These are phyloP conservation scores for Myxozyma melibiosi DNA, from an alignment of 805 yeast species.

Conservation along the genomic window DNA sequence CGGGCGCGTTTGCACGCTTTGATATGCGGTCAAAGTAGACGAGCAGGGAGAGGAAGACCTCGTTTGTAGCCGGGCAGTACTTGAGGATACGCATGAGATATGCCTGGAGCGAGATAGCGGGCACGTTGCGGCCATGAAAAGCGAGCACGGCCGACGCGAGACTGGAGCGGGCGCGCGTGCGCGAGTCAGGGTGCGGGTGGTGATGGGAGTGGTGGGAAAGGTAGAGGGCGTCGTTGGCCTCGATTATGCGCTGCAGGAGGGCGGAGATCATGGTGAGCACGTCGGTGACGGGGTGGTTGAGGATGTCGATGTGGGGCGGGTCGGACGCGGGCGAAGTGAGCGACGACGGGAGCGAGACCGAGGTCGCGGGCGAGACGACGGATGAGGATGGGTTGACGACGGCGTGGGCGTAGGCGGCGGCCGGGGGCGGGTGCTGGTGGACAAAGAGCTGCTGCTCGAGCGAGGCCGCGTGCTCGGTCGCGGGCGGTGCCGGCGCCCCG, in stretches of 20 bases:
- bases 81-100: constrained; percentile 87
- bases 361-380: constrained; percentile 5
- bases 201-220: constrained; percentile 44
- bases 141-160: constrained; percentile 55
- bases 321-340: constrained; percentile 11
- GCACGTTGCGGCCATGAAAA: constrained; percentile 93
- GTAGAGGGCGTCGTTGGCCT: constrained; percentile 82
- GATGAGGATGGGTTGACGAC: neutral
- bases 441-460: constrained; percentile 19
- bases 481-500: constrained; percentile 16
- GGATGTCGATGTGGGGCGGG: constrained; percentile 64
- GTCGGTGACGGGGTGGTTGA: constrained; percentile 79
- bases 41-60: constrained; percentile 83
- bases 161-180: constrained; percentile 14
- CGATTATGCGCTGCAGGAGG: constrained; percentile 80
- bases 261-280: constrained; percentile 83
- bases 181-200: constrained; percentile 23
- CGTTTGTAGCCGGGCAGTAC: constrained; percentile 98
- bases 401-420: neutral
- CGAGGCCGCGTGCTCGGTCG: constrained; percentile 9
- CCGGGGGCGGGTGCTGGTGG: neutral
- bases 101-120: constrained; percentile 90
- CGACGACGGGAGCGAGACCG: constrained; percentile 8
- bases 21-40: constrained; percentile 95
- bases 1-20: constrained; percentile 63